These are phyloP conservation scores for Clonostachys byssicola DNA, from an alignment of 2,329 filamentous ascomycete species.

Conservation along the genomic window DNA sequence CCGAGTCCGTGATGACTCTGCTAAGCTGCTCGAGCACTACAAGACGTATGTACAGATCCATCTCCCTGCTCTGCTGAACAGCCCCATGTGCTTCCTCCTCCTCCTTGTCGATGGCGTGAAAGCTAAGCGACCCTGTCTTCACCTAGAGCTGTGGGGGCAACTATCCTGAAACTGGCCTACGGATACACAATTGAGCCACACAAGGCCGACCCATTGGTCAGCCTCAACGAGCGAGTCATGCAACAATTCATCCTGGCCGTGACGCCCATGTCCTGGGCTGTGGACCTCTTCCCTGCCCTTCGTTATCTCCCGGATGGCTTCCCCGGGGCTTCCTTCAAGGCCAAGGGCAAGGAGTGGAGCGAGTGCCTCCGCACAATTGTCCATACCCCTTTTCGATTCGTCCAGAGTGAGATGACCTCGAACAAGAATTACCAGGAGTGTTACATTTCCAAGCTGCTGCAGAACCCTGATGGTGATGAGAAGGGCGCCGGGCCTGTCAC, in stretches of 20 bases:
- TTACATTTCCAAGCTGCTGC: slow-evolving; percentile 6
- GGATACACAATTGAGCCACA: slow-evolving; percentile 12
- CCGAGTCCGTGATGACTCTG: slow-evolving; percentile 10
- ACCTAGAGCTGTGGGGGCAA: slow-evolving; percentile 10
- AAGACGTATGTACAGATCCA: slow-evolving; percentile 12
- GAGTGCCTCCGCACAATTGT: slow-evolving; percentile 6
- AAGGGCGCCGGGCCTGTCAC: slow-evolving; percentile 2
- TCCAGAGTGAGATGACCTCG: slow-evolving; percentile 7
- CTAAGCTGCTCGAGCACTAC: slow-evolving; percentile 11
- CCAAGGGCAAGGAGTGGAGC: slow-evolving; percentile 10
- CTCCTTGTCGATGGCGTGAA: background rate
- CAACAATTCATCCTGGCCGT: slow-evolving; percentile 9
- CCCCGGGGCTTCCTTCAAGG: slow-evolving; percentile 12
- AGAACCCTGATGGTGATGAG: slow-evolving; percentile 1
- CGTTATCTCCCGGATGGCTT: slow-evolving; percentile 10
- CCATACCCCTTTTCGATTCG: slow-evolving; percentile 12
- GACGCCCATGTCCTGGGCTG: slow-evolving; percentile 11
- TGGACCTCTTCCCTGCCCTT: slow-evolving; percentile 15
- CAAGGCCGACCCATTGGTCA: slow-evolving; percentile 10
- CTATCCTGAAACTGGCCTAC: slow-evolving; percentile 9
- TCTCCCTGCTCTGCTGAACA: too few relatives aligned
- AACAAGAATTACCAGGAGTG: slow-evolving; percentile 2
- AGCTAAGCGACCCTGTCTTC: background rate
- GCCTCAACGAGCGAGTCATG: slow-evolving; percentile 11
- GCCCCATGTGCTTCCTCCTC: background rate